Conservation (phyloP, 257 asterid species). For the Capsicum pubescens region DNA sequence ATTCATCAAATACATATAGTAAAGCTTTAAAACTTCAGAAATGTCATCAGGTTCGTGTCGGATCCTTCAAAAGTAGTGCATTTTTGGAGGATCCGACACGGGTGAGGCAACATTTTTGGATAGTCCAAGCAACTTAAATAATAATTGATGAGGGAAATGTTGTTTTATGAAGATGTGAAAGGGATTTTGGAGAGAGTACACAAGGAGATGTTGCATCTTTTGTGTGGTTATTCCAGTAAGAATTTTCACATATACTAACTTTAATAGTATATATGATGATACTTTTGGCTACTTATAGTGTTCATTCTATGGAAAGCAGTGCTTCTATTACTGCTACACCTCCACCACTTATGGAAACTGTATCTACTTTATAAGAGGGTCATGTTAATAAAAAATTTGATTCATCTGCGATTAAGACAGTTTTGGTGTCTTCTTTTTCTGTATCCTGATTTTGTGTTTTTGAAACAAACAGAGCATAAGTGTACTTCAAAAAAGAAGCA, state of each 20-base stretch:
- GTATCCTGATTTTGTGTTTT: background rate
- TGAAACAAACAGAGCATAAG: conserved; percentile 74
- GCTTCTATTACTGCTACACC: conserved; percentile 60
- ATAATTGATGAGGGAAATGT: conserved; percentile 75
- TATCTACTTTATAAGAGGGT: conserved; percentile 48
- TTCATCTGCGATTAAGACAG: conserved; percentile 52
- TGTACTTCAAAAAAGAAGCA: conserved; percentile 81
- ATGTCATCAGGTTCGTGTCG: no score
- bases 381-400: conserved; percentile 47
- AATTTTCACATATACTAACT: conserved; percentile 88
- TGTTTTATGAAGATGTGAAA: conserved; percentile 74
- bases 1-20: no score
- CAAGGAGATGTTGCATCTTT: conserved; percentile 83
- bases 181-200: conserved; percentile 78
- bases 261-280: conserved; percentile 93
- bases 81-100: no score
- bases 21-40: no score
- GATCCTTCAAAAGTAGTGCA: no score
- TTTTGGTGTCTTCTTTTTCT: conserved; percentile 47
- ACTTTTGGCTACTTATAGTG: conserved; percentile 87
- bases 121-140: no score
- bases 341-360: conserved; percentile 39
- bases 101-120: no score
- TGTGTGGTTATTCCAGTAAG: conserved; percentile 96
- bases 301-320: conserved; percentile 64